Evolutionary conservation across 495 filamentous ascomycete species (phyloP), one percentile per base, ranked within the genome.

Genomic region (Lophiotrema nucula): DNA sequence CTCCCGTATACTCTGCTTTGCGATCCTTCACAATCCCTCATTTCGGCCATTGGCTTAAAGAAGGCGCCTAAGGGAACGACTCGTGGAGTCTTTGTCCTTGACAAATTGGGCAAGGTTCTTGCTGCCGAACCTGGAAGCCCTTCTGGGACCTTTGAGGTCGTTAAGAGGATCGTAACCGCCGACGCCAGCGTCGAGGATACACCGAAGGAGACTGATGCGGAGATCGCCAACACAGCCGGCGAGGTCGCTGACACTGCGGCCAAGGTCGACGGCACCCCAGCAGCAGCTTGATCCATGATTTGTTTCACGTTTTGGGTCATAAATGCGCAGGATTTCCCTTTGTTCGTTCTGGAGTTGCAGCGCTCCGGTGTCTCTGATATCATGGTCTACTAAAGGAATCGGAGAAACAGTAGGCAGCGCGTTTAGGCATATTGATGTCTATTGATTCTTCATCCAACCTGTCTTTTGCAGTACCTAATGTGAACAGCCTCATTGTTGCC

Each of bases 1-100:
- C 79, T 98, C n/a, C 86, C 88, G 12, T 97, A 92, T 70, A 74
- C 87, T 3, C 85, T 97, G 27, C 83, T 98, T 45, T 97, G 92
- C 75, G 90, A 98, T 70, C 79, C 85, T 5, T 64, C 70, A 23
- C 83, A 79, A 19, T 83, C 82, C 10, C 80, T 98, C 39, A 72
- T 76, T 53, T 53, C 59, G 18, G 72, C 73, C 28, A 73, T 73
- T 55, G 72, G 73, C 49, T 41, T 76, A 46, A 66, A 69, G 52
- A 73, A 73, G 54, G 57, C 60, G 39, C 60, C 66, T 0, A 73
- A 74, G 60, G 60, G 89, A n/a, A 95, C 88, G 26, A 81, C 74
- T 25, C 81, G 93, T 58, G 92, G 92, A 53, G 88, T 97, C 22
- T 91, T 96, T 64, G 89, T 87, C 47, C 75, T 98, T 56, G 83